Evolutionary conservation across 169 alveolate species (phyloP).

Genomic region (Plasmodium gallinaceum): DNA sequence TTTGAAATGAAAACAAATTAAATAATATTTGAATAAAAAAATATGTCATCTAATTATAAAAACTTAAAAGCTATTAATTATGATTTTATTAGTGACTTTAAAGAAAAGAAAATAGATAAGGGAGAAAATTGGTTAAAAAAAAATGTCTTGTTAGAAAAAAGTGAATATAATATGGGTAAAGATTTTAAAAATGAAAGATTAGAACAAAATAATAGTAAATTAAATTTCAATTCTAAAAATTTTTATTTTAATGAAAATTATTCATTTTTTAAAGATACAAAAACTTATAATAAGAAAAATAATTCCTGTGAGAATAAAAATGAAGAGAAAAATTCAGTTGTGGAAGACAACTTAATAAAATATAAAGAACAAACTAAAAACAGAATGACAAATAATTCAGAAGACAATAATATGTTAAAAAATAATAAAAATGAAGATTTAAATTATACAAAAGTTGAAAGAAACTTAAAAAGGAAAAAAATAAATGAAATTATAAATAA

Average conservation of each 20-base stretch:
- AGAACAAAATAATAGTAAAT: slow-evolving; percentile 10
- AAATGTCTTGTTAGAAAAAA: no score
- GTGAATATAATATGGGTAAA: not conserved
- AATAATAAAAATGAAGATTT: slow-evolving; percentile 18
- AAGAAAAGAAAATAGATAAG: not conserved
- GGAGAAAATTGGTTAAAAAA: not conserved
- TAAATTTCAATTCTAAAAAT: not conserved
- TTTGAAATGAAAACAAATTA: not conserved
- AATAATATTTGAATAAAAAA: not conserved
- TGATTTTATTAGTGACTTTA: not conserved
- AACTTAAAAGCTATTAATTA: not conserved
- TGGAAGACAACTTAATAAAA: not conserved
- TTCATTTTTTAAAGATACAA: not conserved
- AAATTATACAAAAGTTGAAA: slow-evolving; percentile 7
- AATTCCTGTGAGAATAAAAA: not conserved
- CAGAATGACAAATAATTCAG: not conserved
- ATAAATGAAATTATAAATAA: slow-evolving; percentile 75
- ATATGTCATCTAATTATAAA: slow-evolving; percentile 3
- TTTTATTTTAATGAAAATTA: not conserved
- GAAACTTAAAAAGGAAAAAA: slow-evolving; percentile 65
- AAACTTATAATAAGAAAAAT: not conserved
- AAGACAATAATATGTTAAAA: not conserved
- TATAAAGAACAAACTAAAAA: not conserved
- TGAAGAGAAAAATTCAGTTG: not conserved
- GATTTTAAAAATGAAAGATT: slow-evolving; percentile 1